Percentiles rank a stretch among this genome's conserved stretches.
Conservation (phyloP, 176 grass and related monocot genomes). For the Rhipidocladum racemiflorum region DNA sequence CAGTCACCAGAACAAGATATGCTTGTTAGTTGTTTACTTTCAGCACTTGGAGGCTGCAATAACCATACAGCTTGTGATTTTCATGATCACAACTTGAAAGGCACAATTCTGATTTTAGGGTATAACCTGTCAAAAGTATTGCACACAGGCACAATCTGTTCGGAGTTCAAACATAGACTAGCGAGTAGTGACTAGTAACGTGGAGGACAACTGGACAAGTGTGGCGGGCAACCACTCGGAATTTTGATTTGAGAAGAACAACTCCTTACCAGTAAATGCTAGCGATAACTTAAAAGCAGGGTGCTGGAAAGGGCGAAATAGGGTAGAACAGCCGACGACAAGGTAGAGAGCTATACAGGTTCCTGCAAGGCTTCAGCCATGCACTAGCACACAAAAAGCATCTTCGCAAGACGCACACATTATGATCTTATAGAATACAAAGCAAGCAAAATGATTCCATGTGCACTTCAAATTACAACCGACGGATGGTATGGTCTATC, state of each 20-base stretch:
- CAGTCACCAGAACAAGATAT: background rate
- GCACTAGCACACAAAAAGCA: background rate
- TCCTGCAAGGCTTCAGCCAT: background rate
- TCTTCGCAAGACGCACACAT: background rate
- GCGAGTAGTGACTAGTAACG: background rate
- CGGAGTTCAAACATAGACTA: background rate
- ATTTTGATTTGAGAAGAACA: background rate
- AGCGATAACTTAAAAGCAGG: background rate
- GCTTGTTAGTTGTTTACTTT: background rate
- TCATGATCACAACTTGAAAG: background rate
- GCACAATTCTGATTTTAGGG: background rate
- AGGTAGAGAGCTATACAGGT: background rate
- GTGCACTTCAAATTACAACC: slow-evolving; percentile 18
- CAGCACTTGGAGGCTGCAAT: background rate
- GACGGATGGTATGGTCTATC: background rate
- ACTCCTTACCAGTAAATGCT: background rate
- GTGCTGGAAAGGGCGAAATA: background rate
- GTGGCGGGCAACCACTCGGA: no score
- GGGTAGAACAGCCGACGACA: background rate
- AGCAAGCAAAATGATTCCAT: slow-evolving; percentile 13
- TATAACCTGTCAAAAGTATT: background rate
- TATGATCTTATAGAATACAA: background rate
- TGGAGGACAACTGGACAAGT: background rate
- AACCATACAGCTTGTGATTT: background rate
- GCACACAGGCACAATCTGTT: background rate